These are phyloP conservation scores for Saposhnikovia divaricata DNA, from an alignment of 129 eudicot genomes.

Conservation along the genomic window DNA sequence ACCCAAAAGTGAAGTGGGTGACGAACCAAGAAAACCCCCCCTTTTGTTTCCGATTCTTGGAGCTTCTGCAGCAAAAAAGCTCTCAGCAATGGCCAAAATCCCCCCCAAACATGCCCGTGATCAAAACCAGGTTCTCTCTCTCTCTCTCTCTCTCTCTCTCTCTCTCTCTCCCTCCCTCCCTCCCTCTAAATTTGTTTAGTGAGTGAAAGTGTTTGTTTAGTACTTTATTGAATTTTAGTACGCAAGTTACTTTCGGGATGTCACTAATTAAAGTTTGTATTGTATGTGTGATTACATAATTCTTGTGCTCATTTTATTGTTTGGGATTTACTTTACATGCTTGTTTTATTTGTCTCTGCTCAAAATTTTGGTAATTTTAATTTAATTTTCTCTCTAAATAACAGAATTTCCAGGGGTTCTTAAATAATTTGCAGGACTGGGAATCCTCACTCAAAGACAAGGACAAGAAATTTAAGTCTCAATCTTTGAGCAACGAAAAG, in stretches of 20 bases:
- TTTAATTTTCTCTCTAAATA: slow-evolving; percentile 8
- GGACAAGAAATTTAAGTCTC: slow-evolving; percentile 60
- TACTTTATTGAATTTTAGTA: too few species aligned
- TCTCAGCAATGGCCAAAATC: background rate
- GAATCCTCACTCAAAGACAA: slow-evolving; percentile 62
- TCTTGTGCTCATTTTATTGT: background rate
- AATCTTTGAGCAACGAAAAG: slow-evolving; percentile 33
- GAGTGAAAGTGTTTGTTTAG: too few species aligned
- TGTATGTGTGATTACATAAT: background rate
- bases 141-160: slow-evolving; percentile 2
- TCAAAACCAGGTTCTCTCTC: background rate
- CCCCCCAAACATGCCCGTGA: background rate
- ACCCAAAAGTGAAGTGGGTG: too few species aligned
- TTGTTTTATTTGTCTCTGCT: slow-evolving; percentile 19
- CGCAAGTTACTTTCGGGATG: too few species aligned
- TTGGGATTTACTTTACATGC: background rate
- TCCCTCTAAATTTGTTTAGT: background rate
- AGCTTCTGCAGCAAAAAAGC: background rate
- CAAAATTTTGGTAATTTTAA: background rate
- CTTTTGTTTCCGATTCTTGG: background rate
- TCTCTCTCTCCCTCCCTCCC: background rate
- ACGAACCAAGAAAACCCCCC: background rate
- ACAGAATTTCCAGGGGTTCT: slow-evolving; percentile 86
- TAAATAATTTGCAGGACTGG: slow-evolving; percentile 91
- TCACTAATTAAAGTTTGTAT: too few species aligned